These are phyloP conservation scores for Didymella glomerata DNA, from an alignment of 2,329 filamentous ascomycete species.

Conservation along the genomic window DNA sequence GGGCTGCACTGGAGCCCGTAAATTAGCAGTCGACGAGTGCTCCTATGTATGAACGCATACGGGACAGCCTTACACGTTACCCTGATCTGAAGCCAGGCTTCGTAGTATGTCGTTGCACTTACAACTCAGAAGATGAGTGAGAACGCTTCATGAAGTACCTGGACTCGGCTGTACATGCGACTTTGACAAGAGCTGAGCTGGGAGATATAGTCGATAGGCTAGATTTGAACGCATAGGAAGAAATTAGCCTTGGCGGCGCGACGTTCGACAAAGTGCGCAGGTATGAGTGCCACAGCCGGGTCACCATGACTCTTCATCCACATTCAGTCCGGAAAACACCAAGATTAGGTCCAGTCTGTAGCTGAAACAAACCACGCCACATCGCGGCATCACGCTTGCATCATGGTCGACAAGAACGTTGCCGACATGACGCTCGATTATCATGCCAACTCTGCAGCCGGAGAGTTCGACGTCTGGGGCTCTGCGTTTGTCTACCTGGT, in stretches of 20 bases:
- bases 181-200: background rate
- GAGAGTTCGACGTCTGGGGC: background rate
- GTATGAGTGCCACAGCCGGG: too few relatives aligned
- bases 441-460: background rate
- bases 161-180: background rate
- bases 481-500: background rate
- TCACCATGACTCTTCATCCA: too few relatives aligned
- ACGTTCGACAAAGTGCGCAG: too few relatives aligned
- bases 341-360: background rate
- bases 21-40: too few relatives aligned
- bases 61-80: too few relatives aligned
- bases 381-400: background rate
- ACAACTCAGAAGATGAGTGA: background rate
- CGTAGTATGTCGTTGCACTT: background rate
- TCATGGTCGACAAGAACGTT: background rate
- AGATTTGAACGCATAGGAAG: background rate
- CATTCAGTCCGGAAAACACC: background rate
- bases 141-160: background rate
- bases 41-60: too few relatives aligned
- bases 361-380: background rate
- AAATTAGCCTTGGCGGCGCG: background rate
- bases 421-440: background rate
- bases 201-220: background rate
- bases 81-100: background rate
- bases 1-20: too few relatives aligned